A percentile compares a stretch with the other conserved stretches of the same genome.
These are phyloP conservation scores for Gaeumannomyces tritici DNA, from an alignment of 2,329 filamentous ascomycete species.

Conservation along the genomic window DNA sequence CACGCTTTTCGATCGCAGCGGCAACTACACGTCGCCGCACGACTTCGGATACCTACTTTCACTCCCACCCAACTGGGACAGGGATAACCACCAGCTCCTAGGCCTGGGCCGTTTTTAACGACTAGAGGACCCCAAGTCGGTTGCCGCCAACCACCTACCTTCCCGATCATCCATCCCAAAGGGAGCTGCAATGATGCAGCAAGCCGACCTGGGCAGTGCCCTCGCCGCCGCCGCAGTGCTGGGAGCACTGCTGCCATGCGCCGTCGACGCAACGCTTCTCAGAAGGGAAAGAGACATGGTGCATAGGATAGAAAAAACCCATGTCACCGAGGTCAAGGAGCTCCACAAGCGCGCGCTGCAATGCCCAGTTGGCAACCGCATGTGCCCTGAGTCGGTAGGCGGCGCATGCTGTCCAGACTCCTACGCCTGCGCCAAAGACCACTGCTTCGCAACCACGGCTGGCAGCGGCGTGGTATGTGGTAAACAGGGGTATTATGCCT, in stretches of 20 bases:
- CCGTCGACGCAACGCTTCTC: background rate
- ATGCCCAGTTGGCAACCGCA: constrained; percentile 12
- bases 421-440: constrained; percentile 37
- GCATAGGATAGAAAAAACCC: constrained; percentile 11
- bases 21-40: background rate
- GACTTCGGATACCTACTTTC: background rate
- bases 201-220: background rate
- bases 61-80: background rate
- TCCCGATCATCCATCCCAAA: background rate
- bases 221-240: background rate
- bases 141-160: background rate
- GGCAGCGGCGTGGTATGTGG: constrained; percentile 26
- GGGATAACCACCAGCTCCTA: background rate
- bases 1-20: background rate
- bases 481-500: constrained; percentile 28
- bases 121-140: background rate
- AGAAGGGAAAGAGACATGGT: constrained; percentile 4
- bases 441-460: constrained; percentile 36
- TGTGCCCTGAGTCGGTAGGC: constrained; percentile 27
- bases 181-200: background rate
- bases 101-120: background rate
- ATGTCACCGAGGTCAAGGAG: constrained; percentile 9
- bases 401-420: constrained; percentile 38
- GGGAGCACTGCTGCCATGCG: background rate
- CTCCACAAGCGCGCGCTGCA: constrained; percentile 5